Evolutionary conservation across 106 monocot genomes (phyloP).

Genomic region (Dendrobium officinale): DNA sequence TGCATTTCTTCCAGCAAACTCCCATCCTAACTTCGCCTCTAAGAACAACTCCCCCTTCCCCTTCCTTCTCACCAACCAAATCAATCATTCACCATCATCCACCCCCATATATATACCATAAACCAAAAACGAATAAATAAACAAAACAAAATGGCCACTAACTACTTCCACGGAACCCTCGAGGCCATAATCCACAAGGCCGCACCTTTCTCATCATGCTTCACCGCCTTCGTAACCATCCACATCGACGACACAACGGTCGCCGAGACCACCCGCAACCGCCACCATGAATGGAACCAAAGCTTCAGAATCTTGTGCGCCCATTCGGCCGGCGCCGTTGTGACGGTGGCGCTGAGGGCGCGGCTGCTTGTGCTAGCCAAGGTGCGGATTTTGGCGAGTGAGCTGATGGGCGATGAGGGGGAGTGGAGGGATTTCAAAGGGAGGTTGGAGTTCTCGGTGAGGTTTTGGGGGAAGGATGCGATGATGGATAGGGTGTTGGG

Average conservation of each 20-base stretch:
- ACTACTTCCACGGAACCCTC: constrained; percentile 21
- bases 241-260: constrained; percentile 22
- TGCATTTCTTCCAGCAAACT: neutral
- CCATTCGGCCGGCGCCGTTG: constrained; percentile 13
- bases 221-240: constrained; percentile 23
- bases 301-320: constrained; percentile 29
- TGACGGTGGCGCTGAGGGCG: constrained; percentile 18
- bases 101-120: neutral
- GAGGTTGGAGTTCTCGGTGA: neutral
- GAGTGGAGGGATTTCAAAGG: constrained; percentile 2
- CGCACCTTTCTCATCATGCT: neutral
- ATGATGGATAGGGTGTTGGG: neutral
- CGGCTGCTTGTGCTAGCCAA: constrained; percentile 12
- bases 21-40: neutral
- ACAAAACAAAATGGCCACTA: neutral
- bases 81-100: too few species aligned
- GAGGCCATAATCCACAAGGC: constrained; percentile 24
- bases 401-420: neutral
- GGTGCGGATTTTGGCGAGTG: constrained; percentile 11
- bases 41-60: neutral
- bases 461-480: neutral
- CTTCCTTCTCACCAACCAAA: too few species aligned
- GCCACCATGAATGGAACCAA: constrained; percentile 26
- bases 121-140: neutral
- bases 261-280: constrained; percentile 22